Evolutionary conservation across 1,284 basidiomycete species (phyloP), one percentile per base, ranked within the genome.

Genomic region (Malassezia pachydermatis): DNA sequence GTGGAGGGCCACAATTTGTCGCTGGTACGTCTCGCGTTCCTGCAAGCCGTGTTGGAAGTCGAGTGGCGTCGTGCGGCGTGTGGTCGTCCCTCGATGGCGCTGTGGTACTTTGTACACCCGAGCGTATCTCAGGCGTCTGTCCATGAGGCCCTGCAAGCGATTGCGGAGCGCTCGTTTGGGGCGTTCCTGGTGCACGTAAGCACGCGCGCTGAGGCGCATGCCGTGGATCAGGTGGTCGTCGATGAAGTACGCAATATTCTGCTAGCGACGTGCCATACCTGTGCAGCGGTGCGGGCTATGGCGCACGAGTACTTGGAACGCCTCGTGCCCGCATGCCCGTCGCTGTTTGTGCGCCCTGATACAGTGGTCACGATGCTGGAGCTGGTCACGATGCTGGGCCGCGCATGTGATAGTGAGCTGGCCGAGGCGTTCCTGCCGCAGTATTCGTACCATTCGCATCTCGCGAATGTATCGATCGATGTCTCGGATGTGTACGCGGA

Each of bases 381-480:
- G 70, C 83, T 88, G 35, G 76, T 98, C 51, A 95, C 92, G 0
- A 76, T 96, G 11, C 76, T 98, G 57, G 81, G 89, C 47, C 79
- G 82, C 43, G 82, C 85, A 1, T 90, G 88, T 68, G 88, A 96
- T 73, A 84, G 87, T 54, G 88, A 95, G 75, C 88, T 82, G 66
- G 77, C 80, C 9, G 88, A 95, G 73, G 92, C 96, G 86, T 94
- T 87, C 71, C 88, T 90, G 51, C 88, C 92, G 1, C 75, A 79
- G 22, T 88, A 86, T 70, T 80, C 83, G 58, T 95, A 86, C 73
- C 75, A 77, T 51, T 96, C 92, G 1, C 81, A 84, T 40, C 78
- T 84, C 60, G 80, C 56, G 43, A 78, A 78, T 35, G 79, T 96
- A 58, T 81, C 78, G 13, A 75, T 98, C 29, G 80, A 87, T 54